These are phyloP conservation scores for Bruguiera sexangula DNA, from an alignment of 345 rosid genomes.

Conservation along the genomic window DNA sequence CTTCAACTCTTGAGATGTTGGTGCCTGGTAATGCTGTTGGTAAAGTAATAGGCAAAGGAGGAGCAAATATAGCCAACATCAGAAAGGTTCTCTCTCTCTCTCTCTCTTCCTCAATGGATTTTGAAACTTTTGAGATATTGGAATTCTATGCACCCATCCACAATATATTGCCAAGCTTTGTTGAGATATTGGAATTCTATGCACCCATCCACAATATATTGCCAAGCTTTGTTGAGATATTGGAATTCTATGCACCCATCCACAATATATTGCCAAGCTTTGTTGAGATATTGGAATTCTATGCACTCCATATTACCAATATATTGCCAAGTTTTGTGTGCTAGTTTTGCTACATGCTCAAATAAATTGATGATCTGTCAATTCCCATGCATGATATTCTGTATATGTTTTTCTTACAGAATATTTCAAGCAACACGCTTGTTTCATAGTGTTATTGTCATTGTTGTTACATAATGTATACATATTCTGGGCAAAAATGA, in stretches of 20 bases:
- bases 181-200: not conserved
- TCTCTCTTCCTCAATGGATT: not conserved
- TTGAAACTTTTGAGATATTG: too few relatives aligned
- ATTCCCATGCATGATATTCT: too few relatives aligned
- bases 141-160: not conserved
- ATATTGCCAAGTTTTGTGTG: not conserved
- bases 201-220: not conserved
- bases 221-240: not conserved
- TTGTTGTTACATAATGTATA: not conserved
- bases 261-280: not conserved
- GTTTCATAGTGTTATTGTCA: not conserved
- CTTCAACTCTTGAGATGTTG: constrained; percentile 64
- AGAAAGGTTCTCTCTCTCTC: constrained; percentile 56
- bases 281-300: not conserved
- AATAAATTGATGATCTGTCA: too few relatives aligned
- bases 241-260: not conserved
- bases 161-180: not conserved
- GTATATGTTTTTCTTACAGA: not conserved
- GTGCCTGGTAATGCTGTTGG: constrained; percentile 83
- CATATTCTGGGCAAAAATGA: too few relatives aligned
- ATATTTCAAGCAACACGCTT: not conserved
- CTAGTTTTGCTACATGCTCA: too few relatives aligned
- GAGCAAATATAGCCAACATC: constrained; percentile 80
- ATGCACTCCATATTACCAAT: not conserved
- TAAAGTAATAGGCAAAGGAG: constrained; percentile 92